phyloP scores from a whole-genome alignment of 2,329 filamentous ascomycete genomes.

The Penicillium sp. region DNA sequence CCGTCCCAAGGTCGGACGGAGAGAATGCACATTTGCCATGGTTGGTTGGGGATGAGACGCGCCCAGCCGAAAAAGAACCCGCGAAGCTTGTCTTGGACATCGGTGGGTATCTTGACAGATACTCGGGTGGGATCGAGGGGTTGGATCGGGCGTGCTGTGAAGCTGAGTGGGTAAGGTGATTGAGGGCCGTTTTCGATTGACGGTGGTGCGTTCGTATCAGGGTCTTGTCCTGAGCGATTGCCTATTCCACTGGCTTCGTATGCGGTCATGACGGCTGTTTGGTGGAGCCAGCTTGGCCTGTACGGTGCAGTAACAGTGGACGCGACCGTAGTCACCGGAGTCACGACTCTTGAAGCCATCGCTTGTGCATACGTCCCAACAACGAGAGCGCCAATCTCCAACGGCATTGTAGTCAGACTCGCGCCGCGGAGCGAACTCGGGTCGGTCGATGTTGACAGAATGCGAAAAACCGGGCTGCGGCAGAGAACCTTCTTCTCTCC shows the following conservation, averaged over 20 bases:
- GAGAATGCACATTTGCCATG: conserved; percentile 66
- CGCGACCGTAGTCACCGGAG: conserved; percentile 32
- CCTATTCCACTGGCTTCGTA: conserved; percentile 38
- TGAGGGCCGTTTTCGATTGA: conserved; percentile 36
- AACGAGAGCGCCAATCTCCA: conserved; percentile 63
- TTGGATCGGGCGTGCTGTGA: conserved; percentile 48
- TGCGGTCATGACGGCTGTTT: conserved; percentile 38
- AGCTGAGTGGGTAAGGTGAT: conserved; percentile 37
- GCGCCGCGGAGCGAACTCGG: conserved; percentile 67
- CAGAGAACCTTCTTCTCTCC: conserved; percentile 66
- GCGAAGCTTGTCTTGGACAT: conserved; percentile 58
- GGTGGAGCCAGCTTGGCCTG: conserved; percentile 35
- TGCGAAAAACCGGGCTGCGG: conserved; percentile 69
- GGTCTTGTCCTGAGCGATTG: conserved; percentile 30
- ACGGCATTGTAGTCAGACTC: conserved; percentile 66
- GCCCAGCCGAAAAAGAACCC: conserved; percentile 72
- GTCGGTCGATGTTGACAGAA: conserved; percentile 69
- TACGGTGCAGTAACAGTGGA: conserved; percentile 33
- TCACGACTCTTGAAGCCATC: conserved; percentile 29
- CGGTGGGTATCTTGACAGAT: conserved; percentile 55
- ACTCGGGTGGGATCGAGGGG: conserved; percentile 35
- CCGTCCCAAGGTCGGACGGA: conserved; percentile 54
- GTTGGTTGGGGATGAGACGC: conserved; percentile 41
- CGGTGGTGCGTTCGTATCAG: conserved; percentile 5
- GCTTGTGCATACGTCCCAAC: conserved; percentile 50